Base-by-base conservation (phyloP, 148 eudicot species). In the Spergularia marina region DNA sequence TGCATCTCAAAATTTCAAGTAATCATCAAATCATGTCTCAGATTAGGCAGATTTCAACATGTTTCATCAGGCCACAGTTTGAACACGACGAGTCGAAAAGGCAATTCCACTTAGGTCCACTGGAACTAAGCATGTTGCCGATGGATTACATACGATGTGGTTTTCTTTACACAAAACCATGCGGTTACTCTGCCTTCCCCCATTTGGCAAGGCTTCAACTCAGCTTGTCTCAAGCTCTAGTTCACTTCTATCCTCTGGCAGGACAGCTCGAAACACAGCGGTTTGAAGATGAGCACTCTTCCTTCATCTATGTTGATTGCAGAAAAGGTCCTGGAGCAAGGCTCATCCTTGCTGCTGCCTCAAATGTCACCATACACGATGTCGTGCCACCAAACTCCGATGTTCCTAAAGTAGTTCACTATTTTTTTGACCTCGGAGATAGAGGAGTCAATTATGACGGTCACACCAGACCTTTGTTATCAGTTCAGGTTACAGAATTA, bases 401-500 rank as follows among this genome's bases (percentile, higher is more conserved):
- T 55, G 82, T 86, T 15, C 87, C 91, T 4, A 44, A 39, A 0
- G 18, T 52, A 0, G 70, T 87, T 36, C 77, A 80, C 13, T 68
- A 55, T 1, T 83, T 84, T 23, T 90, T 88, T 53, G 65, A 77
- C 1, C 66, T 63, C 1, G 74, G 69, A 47, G 78, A 79, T 15
- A 12, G 52, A 7, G 72, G 70, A 2, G 74, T 87, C 1, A 84
- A 84, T 77, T 77, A 82, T 68, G 85, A 77, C 5, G 94, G 90
- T 10, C 89, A 86, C 65, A 76, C 49, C 21, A 75, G 65, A 5
- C 85, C 91, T 0, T 58, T 88, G 68, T 18, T 82, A 12, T 82
- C 88, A 10, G 81, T 88, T 2, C 94, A 88, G 78, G 84, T 90
- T 36, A 90, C 89, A 7, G 94, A 88, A 73, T 76, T 90, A 6